A percentile compares a stretch with the other conserved stretches of the same genome.
Conservation (phyloP, 306 rosid genomes). For the Vicia sativa region DNA sequence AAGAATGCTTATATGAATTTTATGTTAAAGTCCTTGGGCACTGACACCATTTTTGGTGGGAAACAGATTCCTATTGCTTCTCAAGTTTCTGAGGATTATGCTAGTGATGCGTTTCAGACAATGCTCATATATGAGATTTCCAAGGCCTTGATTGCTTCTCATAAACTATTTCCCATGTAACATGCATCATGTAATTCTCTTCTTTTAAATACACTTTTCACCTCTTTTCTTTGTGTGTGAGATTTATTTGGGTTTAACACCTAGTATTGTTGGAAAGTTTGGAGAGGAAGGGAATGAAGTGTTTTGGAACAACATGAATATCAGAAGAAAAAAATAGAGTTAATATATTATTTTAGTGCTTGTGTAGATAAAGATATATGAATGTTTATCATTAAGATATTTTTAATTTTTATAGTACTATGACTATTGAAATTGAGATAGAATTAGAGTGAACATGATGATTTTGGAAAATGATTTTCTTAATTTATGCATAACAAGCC, state of each 20-base stretch:
- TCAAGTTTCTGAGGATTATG: conserved; percentile 23
- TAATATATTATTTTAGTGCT: too few relatives aligned
- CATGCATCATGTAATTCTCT: background rate
- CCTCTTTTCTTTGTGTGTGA: background rate
- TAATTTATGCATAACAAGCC: too few relatives aligned
- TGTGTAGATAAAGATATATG: too few relatives aligned
- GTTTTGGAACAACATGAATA: too few relatives aligned
- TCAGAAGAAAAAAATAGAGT: too few relatives aligned
- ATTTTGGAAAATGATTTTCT: too few relatives aligned
- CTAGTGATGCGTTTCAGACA: conserved; percentile 42
- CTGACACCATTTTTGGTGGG: background rate
- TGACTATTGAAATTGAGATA: too few relatives aligned
- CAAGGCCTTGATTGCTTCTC: conserved; percentile 47
- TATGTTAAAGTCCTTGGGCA: conserved; percentile 40
- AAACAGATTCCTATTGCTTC: background rate
- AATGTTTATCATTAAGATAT: too few relatives aligned
- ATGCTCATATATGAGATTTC: conserved; percentile 58
- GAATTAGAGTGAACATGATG: too few relatives aligned
- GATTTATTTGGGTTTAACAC: background rate
- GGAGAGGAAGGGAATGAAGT: too few relatives aligned
- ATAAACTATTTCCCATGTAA: conserved; percentile 37
- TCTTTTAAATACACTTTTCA: background rate
- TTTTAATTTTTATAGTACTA: too few relatives aligned
- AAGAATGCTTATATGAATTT: conserved; percentile 48
- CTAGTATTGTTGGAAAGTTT: too few relatives aligned